phyloP scores from a whole-genome alignment of 83 land plant species.

The Picea abies region DNA sequence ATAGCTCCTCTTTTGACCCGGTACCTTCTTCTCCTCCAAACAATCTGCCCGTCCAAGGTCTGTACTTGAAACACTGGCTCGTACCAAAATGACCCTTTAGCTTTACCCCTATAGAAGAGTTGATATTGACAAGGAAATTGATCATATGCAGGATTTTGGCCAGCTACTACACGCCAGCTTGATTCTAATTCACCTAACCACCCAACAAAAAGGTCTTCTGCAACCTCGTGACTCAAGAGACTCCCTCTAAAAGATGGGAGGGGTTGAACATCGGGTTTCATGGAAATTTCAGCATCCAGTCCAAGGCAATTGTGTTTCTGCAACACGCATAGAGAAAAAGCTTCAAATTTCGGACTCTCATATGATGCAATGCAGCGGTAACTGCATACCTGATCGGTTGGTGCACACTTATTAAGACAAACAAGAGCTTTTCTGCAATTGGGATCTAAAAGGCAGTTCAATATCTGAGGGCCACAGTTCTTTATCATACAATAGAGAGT shows the following conservation, averaged over 20 bases:
- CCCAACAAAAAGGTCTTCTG: constrained; percentile 95
- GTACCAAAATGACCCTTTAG: constrained; percentile 90
- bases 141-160: constrained; percentile 98
- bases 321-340: constrained; percentile 88
- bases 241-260: constrained; percentile 65
- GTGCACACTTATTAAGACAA: constrained; percentile 83
- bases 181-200: constrained; percentile 87
- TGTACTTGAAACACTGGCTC: constrained; percentile 93
- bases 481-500: constrained; percentile 83
- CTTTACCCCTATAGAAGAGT: constrained; percentile 88
- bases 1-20: constrained; percentile 65
- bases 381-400: constrained; percentile 95
- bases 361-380: constrained; percentile 92
- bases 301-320: constrained; percentile 94
- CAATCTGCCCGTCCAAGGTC: constrained; percentile 65
- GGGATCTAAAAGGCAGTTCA: constrained; percentile 85
- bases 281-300: constrained; percentile 73
- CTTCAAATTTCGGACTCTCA: constrained; percentile 85
- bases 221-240: constrained; percentile 63
- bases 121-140: constrained; percentile 96
- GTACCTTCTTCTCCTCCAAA: constrained; percentile 86
- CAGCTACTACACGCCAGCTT: constrained; percentile 97
- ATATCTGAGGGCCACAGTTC: constrained; percentile 80
- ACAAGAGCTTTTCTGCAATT: constrained; percentile 88
- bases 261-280: constrained; percentile 80